Evolutionary conservation across 1,139 yeast genomes (phyloP).

Genomic region (Blastobotrys proliferans): DNA sequence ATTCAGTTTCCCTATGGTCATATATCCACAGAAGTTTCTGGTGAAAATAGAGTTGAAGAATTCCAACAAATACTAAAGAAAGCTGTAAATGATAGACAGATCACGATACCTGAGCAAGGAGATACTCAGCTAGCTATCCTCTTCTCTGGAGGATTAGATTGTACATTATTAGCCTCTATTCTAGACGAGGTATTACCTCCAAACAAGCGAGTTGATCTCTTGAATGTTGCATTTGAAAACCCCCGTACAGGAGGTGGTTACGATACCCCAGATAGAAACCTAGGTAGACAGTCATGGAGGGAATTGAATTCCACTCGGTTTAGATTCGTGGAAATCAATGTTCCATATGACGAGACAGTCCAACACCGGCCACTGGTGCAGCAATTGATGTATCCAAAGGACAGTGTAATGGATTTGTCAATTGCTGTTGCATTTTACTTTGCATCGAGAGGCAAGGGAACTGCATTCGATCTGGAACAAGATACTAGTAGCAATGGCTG

Average conservation of each 20-base stretch:
- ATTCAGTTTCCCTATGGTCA: slow-evolving; percentile 16
- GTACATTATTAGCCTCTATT: slow-evolving; percentile 65
- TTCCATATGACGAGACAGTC: slow-evolving; percentile 63
- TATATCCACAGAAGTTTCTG: slow-evolving; percentile 3
- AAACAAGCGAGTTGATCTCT: slow-evolving; percentile 52
- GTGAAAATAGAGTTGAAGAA: slow-evolving; percentile 12
- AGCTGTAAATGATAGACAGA: slow-evolving; percentile 51
- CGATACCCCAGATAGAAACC: slow-evolving; percentile 76
- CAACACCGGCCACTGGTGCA: slow-evolving; percentile 50
- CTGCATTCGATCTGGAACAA: slow-evolving; percentile 20
- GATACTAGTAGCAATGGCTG: slow-evolving; percentile 6
- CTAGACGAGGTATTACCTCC: slow-evolving; percentile 36
- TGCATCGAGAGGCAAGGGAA: slow-evolving; percentile 63
- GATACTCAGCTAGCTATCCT: slow-evolving; percentile 50
- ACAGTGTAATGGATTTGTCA: slow-evolving; percentile 91
- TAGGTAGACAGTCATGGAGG: slow-evolving; percentile 62
- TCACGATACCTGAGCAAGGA: slow-evolving; percentile 40
- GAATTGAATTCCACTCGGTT: slow-evolving; percentile 38
- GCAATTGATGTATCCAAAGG: slow-evolving; percentile 71
- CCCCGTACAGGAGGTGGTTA: slow-evolving; percentile 59
- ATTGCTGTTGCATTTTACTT: slow-evolving; percentile 94
- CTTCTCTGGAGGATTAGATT: slow-evolving; percentile 93
- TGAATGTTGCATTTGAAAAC: slow-evolving; percentile 93
- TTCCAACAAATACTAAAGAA: slow-evolving; percentile 21
- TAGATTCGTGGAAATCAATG: slow-evolving; percentile 64